Base-by-base conservation (phyloP, 352 stramenopile species). In the Globisporangium okanoganense region DNA sequence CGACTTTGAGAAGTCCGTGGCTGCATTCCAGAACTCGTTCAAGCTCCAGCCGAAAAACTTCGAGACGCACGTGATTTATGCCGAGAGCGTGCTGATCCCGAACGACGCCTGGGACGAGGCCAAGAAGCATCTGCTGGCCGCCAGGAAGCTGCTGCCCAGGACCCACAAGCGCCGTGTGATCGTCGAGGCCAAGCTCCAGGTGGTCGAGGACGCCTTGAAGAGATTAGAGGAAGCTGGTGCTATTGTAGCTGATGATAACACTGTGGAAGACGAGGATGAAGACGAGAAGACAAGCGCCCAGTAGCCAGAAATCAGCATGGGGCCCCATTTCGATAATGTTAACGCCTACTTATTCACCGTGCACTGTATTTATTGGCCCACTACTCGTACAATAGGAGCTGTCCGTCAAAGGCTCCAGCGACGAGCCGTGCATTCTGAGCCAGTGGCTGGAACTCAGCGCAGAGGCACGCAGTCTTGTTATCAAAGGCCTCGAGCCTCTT, bases 21-120 rank as follows among this genome's bases (percentile, higher is more conserved):
- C 69, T 20, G 83, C 86, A 14, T 95, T 94, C 66, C 73, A 92
- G 61, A 75, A 80, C 7, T 92, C 86, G 49, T 94, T 95, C 62
- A 87, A 90, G 61, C 68, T 92, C 14, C 58, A 72, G 54, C 73
- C 79, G 18, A 90, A 86, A 66, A 95, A 94, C 69, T 88, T 75
- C 65, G 81, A 92, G 69, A 94, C 86, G 41, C 84, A 95, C 65
- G 62, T 92, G 66, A 90, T 94, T 57, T 92, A 93, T 63, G 82
- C 85, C 35, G 84, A 94, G 59, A 82, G 67, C 60, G 80, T 94
- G 43, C 56, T 94, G 40, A 67, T 72, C 44, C 85, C 85, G 27
- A 91, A 92, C 58, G 75, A 82, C n/a, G 82, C 78, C 16, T 88
- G 76, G 78, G 66, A 56, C 7, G 84, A 94, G 65, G 82, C 84